Conservation (phyloP, 2,329 filamentous ascomycete species). For the Aspergillus udagawae region DNA sequence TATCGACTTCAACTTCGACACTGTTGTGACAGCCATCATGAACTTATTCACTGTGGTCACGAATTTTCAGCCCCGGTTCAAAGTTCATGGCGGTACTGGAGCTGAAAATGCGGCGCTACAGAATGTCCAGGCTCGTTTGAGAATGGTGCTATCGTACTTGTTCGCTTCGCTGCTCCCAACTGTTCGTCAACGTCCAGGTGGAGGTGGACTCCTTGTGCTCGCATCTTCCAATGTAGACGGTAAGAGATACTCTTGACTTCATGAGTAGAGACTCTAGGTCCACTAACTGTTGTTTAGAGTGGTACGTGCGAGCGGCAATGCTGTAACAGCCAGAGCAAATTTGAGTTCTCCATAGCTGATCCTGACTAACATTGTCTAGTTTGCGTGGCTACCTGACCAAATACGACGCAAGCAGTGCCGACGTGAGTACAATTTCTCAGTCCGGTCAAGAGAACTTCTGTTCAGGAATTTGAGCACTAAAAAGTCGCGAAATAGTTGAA, state of each 20-base stretch:
- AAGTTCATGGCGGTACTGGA: slow-evolving; percentile 59
- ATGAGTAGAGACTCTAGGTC: background rate
- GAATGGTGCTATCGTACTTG: slow-evolving; percentile 64
- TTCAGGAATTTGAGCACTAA: background rate
- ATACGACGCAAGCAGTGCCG: slow-evolving; percentile 58
- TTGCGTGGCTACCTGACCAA: slow-evolving; percentile 62
- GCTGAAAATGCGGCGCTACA: slow-evolving; percentile 64
- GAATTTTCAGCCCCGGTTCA: slow-evolving; percentile 59
- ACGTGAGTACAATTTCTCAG: slow-evolving; percentile 42
- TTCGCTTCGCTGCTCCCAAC: slow-evolving; percentile 62
- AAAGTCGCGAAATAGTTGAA: slow-evolving; percentile 24
- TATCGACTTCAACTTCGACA: slow-evolving; percentile 69
- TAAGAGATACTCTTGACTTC: slow-evolving; percentile 3
- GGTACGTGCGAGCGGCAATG: slow-evolving; percentile 13
- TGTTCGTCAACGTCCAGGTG: slow-evolving; percentile 53
- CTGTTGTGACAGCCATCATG: slow-evolving; percentile 57
- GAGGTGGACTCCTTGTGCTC: slow-evolving; percentile 60
- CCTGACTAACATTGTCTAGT: slow-evolving; percentile 36
- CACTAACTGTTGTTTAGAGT: slow-evolving; percentile 21
- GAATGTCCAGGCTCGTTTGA: slow-evolving; percentile 62
- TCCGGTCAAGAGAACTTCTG: background rate
- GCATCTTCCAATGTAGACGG: slow-evolving; percentile 63
- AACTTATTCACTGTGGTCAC: slow-evolving; percentile 57
- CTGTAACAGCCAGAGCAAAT: background rate
- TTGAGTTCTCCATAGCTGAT: background rate